phyloP scores from a whole-genome alignment of 805 yeast genomes.

The Ogataea glucozyma region DNA sequence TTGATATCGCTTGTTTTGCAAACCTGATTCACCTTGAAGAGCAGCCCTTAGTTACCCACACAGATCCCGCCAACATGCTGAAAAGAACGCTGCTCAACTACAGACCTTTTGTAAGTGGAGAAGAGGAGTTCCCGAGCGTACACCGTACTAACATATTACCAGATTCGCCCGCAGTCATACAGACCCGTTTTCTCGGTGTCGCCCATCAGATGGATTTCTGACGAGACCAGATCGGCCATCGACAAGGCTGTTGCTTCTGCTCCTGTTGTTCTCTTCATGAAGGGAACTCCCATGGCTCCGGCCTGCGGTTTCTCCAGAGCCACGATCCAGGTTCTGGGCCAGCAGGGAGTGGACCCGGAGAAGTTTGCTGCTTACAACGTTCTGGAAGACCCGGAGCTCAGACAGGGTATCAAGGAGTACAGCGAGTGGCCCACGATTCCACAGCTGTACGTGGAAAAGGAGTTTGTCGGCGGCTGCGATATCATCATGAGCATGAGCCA shows the following conservation, averaged over 20 bases:
- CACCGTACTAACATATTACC: neutral
- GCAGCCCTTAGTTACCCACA: too few species aligned
- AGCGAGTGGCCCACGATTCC: slow-evolving; percentile 99
- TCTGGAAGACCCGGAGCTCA: slow-evolving; percentile 88
- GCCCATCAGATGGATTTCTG: slow-evolving; percentile 50
- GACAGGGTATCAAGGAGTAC: slow-evolving; percentile 94
- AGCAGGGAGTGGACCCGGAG: slow-evolving; percentile 94
- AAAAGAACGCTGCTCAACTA: slow-evolving; percentile 10
- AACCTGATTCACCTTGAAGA: neutral
- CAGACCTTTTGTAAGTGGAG: slow-evolving; percentile 7
- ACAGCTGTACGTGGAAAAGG: slow-evolving; percentile 86
- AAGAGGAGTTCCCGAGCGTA: neutral
- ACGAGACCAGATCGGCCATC: slow-evolving; percentile 81
- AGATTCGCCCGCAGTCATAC: too few species aligned
- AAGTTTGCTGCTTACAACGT: slow-evolving; percentile 98
- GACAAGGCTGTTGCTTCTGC: slow-evolving; percentile 84
- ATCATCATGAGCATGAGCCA: slow-evolving; percentile 90
- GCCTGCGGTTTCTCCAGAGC: slow-evolving; percentile 98
- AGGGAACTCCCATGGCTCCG: slow-evolving; percentile 97
- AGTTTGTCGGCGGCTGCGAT: slow-evolving; percentile 97
- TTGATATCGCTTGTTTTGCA: neutral
- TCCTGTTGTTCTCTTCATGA: slow-evolving; percentile 96
- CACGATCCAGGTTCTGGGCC: slow-evolving; percentile 89
- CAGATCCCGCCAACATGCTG: slow-evolving; percentile 7
- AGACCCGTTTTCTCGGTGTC: slow-evolving; percentile 6